Conservation (phyloP, 2,329 filamentous ascomycete genomes). For the Taxawa tesnikishii region DNA sequence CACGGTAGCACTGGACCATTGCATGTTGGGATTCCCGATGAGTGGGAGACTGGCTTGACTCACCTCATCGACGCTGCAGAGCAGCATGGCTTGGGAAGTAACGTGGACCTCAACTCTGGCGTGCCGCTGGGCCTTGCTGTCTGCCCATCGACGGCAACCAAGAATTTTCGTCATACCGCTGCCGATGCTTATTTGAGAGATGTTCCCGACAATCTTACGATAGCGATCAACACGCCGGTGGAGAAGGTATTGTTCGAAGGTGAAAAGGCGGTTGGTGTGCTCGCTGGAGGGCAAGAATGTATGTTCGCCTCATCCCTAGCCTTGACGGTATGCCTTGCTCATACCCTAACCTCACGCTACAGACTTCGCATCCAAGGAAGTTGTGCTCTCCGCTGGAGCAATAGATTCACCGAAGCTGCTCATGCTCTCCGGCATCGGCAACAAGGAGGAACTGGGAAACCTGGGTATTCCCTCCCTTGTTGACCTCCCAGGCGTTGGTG, state of each 20-base stretch:
- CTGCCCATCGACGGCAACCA: constrained; percentile 36
- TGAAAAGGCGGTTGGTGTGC: constrained; percentile 32
- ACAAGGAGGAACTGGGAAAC: constrained; percentile 39
- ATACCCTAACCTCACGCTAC: no score
- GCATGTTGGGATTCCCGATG: not conserved
- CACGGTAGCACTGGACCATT: not conserved
- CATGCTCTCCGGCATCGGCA: constrained; percentile 46
- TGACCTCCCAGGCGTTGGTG: constrained; percentile 47
- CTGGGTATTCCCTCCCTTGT: constrained; percentile 44
- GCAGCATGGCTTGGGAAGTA: constrained; percentile 35
- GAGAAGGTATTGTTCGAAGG: constrained; percentile 35
- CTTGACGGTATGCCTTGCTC: no score
- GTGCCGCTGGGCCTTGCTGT: constrained; percentile 45
- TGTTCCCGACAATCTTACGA: constrained; percentile 38
- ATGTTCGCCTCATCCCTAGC: no score
- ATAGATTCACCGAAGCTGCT: constrained; percentile 35
- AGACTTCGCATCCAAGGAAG: constrained; percentile 25
- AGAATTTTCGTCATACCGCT: constrained; percentile 39
- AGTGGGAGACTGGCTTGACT: not conserved
- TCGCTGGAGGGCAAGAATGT: not conserved
- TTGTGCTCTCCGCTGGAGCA: constrained; percentile 27
- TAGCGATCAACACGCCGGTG: constrained; percentile 38
- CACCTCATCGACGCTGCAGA: constrained; percentile 13
- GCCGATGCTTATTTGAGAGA: constrained; percentile 33
- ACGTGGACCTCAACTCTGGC: constrained; percentile 46